Evolutionary conservation across 78 protist genomes (phyloP).

Genomic region (Planoprotostelium fungivorum): DNA sequence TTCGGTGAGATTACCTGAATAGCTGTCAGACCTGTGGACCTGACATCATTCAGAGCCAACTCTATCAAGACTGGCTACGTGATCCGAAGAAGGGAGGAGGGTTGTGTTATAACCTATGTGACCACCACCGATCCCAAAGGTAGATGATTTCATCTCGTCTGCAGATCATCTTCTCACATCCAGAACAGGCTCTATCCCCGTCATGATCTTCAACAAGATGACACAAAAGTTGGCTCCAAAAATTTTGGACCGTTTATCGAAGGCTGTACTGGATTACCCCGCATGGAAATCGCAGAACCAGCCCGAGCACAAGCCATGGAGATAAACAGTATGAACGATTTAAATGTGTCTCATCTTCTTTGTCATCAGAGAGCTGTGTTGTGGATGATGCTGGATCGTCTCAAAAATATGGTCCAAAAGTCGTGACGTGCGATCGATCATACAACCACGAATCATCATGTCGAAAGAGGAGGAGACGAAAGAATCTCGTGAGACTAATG

Average conservation of each 20-base stretch:
- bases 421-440: too few species aligned
- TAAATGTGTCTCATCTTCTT: too few species aligned
- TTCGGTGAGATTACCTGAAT: neutral
- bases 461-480: neutral
- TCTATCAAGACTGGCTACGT: neutral
- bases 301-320: slow-evolving; percentile 1
- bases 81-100: neutral
- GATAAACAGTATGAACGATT: too few species aligned
- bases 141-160: neutral
- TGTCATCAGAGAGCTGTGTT: too few species aligned
- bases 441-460: too few species aligned
- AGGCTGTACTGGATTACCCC: neutral
- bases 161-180: neutral
- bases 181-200: neutral
- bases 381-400: too few species aligned
- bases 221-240: neutral
- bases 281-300: neutral
- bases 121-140: neutral
- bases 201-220: neutral
- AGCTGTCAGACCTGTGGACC: neutral
- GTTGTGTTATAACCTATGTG: neutral
- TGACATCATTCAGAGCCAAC: neutral
- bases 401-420: too few species aligned
- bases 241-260: neutral
- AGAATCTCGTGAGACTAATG: neutral